These are phyloP conservation scores for Hebeloma cylindrosporum DNA, from an alignment of 768 basidiomycete species.

Conservation along the genomic window DNA sequence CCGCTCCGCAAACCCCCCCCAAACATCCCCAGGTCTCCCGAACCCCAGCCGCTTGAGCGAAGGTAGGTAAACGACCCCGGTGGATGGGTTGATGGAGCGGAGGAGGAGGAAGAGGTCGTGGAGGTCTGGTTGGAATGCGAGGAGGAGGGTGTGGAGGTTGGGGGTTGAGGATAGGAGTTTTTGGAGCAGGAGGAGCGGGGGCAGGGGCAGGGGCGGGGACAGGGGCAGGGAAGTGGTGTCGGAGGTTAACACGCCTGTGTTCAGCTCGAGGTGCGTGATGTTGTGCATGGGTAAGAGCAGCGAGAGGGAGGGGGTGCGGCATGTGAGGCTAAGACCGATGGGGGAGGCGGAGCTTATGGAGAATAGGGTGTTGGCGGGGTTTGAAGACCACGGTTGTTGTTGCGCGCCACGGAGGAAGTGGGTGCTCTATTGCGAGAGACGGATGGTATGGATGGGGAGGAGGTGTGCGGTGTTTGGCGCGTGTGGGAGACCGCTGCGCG, in stretches of 20 bases:
- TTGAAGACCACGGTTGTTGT: constrained; percentile 23
- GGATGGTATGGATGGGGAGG: constrained; percentile 11
- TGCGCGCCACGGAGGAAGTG: constrained; percentile 19
- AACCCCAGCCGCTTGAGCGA: no score
- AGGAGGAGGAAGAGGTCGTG: no score
- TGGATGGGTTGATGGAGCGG: no score
- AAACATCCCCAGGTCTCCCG: no score
- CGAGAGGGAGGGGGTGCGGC: constrained; percentile 19
- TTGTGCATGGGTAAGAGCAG: no score
- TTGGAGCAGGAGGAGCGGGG: no score
- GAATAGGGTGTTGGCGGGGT: constrained; percentile 15
- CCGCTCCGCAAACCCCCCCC: no score
- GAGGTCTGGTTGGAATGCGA: no score
- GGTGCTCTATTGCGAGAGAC: constrained; percentile 27
- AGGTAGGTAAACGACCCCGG: no score
- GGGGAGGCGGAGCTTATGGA: constrained; percentile 27
- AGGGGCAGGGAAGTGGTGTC: constrained; percentile 18
- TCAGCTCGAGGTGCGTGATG: constrained; percentile 33
- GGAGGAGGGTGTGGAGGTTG: no score
- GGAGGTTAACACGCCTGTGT: constrained; percentile 28
- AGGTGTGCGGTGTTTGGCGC: not conserved
- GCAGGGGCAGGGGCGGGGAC: constrained; percentile 17
- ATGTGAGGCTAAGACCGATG: constrained; percentile 22
- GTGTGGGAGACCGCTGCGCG: constrained; percentile 23
- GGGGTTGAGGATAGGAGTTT: no score